A percentile compares a stretch with the other conserved stretches of the same genome.
Conservation (phyloP, 192 early-diverging fungal species). For the Coemansia sp. region DNA sequence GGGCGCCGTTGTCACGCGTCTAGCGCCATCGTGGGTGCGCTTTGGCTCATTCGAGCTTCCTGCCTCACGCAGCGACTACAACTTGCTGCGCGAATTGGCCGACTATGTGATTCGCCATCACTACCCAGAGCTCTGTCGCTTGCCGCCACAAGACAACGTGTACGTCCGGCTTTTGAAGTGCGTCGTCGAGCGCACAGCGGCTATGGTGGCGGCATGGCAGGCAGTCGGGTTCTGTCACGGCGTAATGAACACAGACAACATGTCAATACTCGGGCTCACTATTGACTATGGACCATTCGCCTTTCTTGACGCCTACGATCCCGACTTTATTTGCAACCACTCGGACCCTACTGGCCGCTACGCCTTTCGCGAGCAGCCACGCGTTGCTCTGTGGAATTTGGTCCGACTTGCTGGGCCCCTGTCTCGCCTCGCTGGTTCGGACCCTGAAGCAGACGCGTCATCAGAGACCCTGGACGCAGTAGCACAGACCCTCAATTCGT, state of each 20-base stretch:
- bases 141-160: conserved; percentile 10
- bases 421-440: conserved; percentile 56
- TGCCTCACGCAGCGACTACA: conserved; percentile 65
- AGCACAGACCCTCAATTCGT: conserved; percentile 54
- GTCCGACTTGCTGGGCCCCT: conserved; percentile 69
- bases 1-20: conserved; percentile 76
- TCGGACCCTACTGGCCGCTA: conserved; percentile 79
- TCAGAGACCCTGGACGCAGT: conserved; percentile 33
- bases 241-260: conserved; percentile 95
- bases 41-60: conserved; percentile 91
- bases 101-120: conserved; percentile 73
- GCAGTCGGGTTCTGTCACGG: conserved; percentile 79
- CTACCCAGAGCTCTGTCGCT: conserved; percentile 39
- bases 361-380: conserved; percentile 77
- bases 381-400: conserved; percentile 82
- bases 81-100: conserved; percentile 61
- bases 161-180: conserved; percentile 64
- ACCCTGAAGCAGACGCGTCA: conserved; percentile 14
- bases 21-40: conserved; percentile 81
- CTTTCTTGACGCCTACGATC: conserved; percentile 86
- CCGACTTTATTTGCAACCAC: conserved; percentile 77
- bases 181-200: conserved; percentile 66
- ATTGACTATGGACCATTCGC: conserved; percentile 89
- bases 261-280: conserved; percentile 82
- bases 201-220: conserved; percentile 82